Percentiles rank a stretch among this genome's conserved stretches.
Evolutionary conservation across 2,329 filamentous ascomycete species (phyloP).

Genomic region (Pseudogymnoascus sp.): DNA sequence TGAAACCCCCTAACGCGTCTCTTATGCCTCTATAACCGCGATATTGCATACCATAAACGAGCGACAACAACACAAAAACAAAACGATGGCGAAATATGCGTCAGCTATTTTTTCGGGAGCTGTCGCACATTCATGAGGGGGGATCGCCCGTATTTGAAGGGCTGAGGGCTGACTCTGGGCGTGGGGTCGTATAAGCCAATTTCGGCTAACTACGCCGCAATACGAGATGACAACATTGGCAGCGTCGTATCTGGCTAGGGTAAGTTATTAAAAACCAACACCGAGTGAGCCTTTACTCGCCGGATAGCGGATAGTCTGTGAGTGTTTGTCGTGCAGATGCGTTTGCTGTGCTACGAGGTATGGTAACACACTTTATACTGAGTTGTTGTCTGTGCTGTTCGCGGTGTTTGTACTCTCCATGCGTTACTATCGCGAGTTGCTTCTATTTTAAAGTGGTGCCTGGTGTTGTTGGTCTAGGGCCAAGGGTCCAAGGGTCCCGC

Average conservation of each 20-base stretch:
- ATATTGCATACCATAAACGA: not conserved
- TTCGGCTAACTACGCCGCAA: not conserved
- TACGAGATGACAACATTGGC: not conserved
- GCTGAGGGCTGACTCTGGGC: not conserved
- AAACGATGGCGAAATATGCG: not conserved
- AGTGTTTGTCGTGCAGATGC: not conserved
- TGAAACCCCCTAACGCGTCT: not conserved
- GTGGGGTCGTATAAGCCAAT: not conserved
- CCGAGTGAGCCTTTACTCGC: not conserved
- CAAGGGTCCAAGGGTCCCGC: not conserved
- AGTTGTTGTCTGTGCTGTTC: not conserved
- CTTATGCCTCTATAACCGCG: not conserved
- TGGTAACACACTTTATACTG: not conserved
- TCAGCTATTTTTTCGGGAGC: not conserved
- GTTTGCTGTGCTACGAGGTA: not conserved
- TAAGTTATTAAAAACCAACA: not conserved
- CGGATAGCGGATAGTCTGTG: not conserved
- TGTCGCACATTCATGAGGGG: not conserved
- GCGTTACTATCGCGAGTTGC: not conserved
- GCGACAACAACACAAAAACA: not conserved
- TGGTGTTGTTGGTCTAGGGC: not conserved
- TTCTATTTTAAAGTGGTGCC: not conserved
- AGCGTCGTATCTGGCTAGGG: not conserved
- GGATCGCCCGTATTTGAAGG: not conserved
- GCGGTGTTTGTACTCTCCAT: not conserved